Evolutionary conservation across 169 alveolate genomes (phyloP).

Genomic region (Plasmodium cynomolgi): DNA sequence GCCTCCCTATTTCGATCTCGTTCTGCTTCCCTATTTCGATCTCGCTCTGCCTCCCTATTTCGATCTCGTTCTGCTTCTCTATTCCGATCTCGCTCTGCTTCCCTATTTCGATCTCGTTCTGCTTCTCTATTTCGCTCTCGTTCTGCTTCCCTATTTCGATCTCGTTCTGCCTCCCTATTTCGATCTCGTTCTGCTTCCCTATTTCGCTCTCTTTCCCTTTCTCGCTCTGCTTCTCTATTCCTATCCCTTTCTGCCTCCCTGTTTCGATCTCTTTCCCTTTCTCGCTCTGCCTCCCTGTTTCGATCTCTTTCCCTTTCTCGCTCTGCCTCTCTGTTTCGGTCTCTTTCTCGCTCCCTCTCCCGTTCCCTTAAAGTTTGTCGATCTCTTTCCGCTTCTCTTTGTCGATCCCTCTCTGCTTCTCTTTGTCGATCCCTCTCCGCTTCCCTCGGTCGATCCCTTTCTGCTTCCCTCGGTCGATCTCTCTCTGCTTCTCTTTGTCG

Average conservation of each 20-base stretch:
- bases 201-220: constrained; percentile 2
- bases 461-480: constrained; percentile 13
- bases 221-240: constrained; percentile 16
- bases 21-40: background rate
- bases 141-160: background rate
- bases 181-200: constrained; percentile 6
- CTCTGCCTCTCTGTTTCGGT: background rate
- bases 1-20: constrained; percentile 1
- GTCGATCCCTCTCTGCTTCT: background rate
- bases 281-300: background rate
- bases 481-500: constrained; percentile 6
- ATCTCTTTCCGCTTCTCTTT: background rate
- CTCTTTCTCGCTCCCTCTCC: constrained; percentile 1
- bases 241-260: background rate
- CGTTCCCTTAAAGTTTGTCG: background rate
- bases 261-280: background rate
- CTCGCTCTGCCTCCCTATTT: background rate
- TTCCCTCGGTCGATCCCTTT: background rate
- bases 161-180: background rate
- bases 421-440: background rate
- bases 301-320: constrained; percentile 5
- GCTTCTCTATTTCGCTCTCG: background rate
- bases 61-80: constrained; percentile 16
- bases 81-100: constrained; percentile 3
- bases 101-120: constrained; percentile 9